phyloP scores from a whole-genome alignment of 495 filamentous ascomycete genomes.

The Penicillium odoratum region DNA sequence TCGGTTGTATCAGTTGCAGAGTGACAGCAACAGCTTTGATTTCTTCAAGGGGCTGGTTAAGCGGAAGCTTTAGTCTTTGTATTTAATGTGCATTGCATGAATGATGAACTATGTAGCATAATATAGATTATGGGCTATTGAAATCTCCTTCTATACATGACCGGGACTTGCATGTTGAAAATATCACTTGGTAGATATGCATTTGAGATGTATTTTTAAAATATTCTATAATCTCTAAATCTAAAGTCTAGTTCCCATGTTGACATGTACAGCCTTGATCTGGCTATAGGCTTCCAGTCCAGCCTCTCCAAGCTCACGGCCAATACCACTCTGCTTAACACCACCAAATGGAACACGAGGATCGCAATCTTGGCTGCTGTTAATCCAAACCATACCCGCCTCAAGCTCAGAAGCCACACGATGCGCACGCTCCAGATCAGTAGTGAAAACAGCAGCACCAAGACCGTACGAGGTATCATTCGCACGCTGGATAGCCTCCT shows the following conservation, averaged over 20 bases:
- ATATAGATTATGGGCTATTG: no score
- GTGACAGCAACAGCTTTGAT: slow-evolving; percentile 98
- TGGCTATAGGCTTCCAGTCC: slow-evolving; percentile 77
- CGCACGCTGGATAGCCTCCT: slow-evolving; percentile 76
- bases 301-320: slow-evolving; percentile 81
- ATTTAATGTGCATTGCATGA: background rate
- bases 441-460: slow-evolving; percentile 82
- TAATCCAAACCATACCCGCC: slow-evolving; percentile 96
- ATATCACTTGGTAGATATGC: background rate
- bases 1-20: slow-evolving; percentile 80
- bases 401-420: slow-evolving; percentile 80
- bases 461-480: slow-evolving; percentile 89
- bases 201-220: background rate
- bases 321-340: slow-evolving; percentile 93
- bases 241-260: slow-evolving; percentile 53
- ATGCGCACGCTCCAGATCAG: slow-evolving; percentile 76
- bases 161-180: background rate
- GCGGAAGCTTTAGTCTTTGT: slow-evolving; percentile 57
- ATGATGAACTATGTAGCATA: no score
- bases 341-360: slow-evolving; percentile 83
- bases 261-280: slow-evolving; percentile 78
- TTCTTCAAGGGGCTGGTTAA: slow-evolving; percentile 89
- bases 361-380: slow-evolving; percentile 74
- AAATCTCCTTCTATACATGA: no score
- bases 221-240: background rate